These are phyloP conservation scores for Fusarium sp. DNA, from an alignment of 2,329 filamentous ascomycete species.

Conservation along the genomic window DNA sequence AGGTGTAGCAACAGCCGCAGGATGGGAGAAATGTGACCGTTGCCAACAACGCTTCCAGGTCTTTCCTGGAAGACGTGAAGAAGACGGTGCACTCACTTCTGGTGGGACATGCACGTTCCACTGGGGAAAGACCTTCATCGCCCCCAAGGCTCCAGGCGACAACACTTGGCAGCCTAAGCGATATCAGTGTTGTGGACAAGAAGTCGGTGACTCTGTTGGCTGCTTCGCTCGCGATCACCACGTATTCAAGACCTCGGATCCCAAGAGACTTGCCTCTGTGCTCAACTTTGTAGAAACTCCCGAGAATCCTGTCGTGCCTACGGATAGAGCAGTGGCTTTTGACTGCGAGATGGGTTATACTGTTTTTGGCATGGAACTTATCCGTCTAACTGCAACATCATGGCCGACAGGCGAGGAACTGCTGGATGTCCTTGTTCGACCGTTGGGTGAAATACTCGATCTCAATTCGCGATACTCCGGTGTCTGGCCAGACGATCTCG, in stretches of 20 bases:
- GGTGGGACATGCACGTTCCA: constrained; percentile 85
- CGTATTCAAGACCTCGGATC: constrained; percentile 85
- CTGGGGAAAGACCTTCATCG: constrained; percentile 74
- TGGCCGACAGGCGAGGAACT: constrained; percentile 83
- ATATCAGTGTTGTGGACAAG: constrained; percentile 82
- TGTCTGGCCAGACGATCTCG: constrained; percentile 80
- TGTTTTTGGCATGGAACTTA: constrained; percentile 84
- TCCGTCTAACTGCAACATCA: constrained; percentile 86
- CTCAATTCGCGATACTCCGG: constrained; percentile 94
- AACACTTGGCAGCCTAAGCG: constrained; percentile 66
- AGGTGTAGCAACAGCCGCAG: constrained; percentile 72
- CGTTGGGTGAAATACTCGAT: constrained; percentile 84
- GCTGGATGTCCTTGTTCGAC: constrained; percentile 85
- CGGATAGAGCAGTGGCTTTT: constrained; percentile 77
- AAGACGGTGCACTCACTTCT: constrained; percentile 78
- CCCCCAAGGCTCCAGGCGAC: constrained; percentile 65
- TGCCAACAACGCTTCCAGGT: constrained; percentile 90
- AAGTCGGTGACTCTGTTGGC: constrained; percentile 75
- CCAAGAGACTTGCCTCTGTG: constrained; percentile 78
- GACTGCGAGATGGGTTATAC: constrained; percentile 99
- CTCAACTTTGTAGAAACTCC: constrained; percentile 86
- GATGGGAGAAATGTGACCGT: constrained; percentile 90
- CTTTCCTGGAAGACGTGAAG: constrained; percentile 82
- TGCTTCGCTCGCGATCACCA: constrained; percentile 78
- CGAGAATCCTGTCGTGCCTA: constrained; percentile 61